Evolutionary conservation across 2,329 filamentous ascomycete genomes (phyloP), one percentile per base, ranked within the genome.

Genomic region (Microcyclosporella mali): DNA sequence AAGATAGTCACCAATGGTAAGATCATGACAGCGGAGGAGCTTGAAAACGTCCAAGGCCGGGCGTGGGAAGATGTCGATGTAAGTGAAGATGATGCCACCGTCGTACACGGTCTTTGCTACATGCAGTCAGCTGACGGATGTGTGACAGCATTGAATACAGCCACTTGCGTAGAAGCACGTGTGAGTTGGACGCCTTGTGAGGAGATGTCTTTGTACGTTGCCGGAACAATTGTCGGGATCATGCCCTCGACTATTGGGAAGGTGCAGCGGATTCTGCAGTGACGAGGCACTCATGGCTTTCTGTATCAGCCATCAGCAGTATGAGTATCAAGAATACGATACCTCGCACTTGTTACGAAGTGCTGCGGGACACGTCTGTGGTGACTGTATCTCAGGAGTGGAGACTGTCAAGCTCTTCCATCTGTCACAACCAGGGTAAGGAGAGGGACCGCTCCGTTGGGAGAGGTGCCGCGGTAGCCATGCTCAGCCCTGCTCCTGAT

Each of bases 11-110:
- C 90, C 6, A 88, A 84, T 10, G 90, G 89, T 38, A 88, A 92
- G 67, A 78, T 87, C 56, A 88, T 94, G 79, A 92, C 85, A 1
- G 80, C 84, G 61, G 85, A 90, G 43, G 89, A 95, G 66, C 74
- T 97, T 50, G 74, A 82, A 54, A 82, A 85, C 41, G 88, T 97
- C 19, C 83, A 92, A 64, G 90, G 90, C 49, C 79, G 90, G 54
- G 85, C 87, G 55, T 95, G 90, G 89, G 88, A 94, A 69, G 88
- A 80, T 53, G 67, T 75, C 38, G 78, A 81, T 51, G 46, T 49
- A 37, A 44, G 46, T 47, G 11, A 9, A 9, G 21, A 25, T 4
- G 21, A 25, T 25, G 6, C 9, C 21, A 25, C 41, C 28, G 30
- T 36, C 29, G 29, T 30, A 32, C 25, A 18, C 38, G 27, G 41